Percentiles rank a stretch among this genome's conserved stretches.
Evolutionary conservation across 345 rosid genomes (phyloP).

Genomic region (Salix koriyanagi): DNA sequence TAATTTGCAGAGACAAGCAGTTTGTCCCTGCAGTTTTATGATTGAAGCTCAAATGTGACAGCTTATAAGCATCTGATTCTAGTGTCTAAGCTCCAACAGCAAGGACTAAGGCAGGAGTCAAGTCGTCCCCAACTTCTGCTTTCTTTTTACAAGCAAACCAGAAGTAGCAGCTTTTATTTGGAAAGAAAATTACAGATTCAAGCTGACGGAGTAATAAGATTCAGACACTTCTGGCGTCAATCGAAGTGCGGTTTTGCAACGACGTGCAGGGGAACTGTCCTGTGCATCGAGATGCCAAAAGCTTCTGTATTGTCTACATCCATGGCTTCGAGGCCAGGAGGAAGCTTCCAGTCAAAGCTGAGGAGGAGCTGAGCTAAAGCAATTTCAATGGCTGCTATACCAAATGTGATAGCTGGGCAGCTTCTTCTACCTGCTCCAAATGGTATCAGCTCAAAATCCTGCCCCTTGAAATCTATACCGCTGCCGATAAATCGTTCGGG

Average conservation of each 20-base stretch:
- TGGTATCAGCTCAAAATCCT: slow-evolving; percentile 13
- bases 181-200: background rate
- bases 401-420: slow-evolving; percentile 13
- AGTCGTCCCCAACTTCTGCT: too few species aligned
- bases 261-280: slow-evolving; percentile 14
- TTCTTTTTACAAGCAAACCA: background rate
- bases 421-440: slow-evolving; percentile 26
- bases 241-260: slow-evolving; percentile 14
- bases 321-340: slow-evolving; percentile 11
- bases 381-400: slow-evolving; percentile 1
- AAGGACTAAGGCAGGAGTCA: too few species aligned
- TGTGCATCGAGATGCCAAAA: slow-evolving; percentile 26
- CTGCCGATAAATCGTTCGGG: slow-evolving; percentile 16
- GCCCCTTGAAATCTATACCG: slow-evolving; percentile 16
- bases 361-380: slow-evolving; percentile 19
- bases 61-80: too few species aligned
- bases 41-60: too few species aligned
- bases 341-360: slow-evolving; percentile 21
- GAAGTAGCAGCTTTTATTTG: background rate
- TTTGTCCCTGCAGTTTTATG: too few species aligned
- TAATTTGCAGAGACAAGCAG: too few species aligned
- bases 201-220: too few species aligned
- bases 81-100: too few species aligned
- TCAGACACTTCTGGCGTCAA: background rate
- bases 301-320: slow-evolving; percentile 26